These are phyloP conservation scores for Trypanosoma congolense DNA, from an alignment of 208 protist genomes.

Conservation along the genomic window DNA sequence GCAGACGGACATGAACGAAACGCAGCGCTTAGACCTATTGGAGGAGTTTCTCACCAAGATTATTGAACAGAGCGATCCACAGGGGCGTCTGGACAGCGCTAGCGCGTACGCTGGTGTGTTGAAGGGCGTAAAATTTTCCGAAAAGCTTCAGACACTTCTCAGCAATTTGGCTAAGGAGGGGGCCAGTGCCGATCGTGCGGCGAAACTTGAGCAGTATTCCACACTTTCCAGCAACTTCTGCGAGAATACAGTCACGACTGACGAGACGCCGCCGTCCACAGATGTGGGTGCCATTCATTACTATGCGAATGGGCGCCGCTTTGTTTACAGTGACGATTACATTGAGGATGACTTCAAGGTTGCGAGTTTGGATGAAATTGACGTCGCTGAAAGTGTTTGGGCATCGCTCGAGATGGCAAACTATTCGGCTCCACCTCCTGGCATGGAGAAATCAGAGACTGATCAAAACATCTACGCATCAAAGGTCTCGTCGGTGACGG, in stretches of 20 bases:
- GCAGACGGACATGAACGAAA: not conserved
- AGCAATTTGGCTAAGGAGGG: not conserved
- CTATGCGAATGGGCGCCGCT: slow-evolving; percentile 43
- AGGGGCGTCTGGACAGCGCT: slow-evolving; percentile 4
- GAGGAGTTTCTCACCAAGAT: slow-evolving; percentile 12
- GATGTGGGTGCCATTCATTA: slow-evolving; percentile 9
- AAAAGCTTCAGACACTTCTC: slow-evolving; percentile 10
- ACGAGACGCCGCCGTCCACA: not conserved
- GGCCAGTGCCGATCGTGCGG: not conserved
- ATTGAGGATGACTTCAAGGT: slow-evolving; percentile 29
- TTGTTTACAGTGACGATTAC: slow-evolving; percentile 36
- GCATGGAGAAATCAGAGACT: slow-evolving; percentile 21
- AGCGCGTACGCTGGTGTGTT: slow-evolving; percentile 9
- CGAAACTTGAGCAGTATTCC: not conserved
- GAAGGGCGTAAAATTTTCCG: slow-evolving; percentile 3
- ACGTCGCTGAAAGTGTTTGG: slow-evolving; percentile 21
- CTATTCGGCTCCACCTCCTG: slow-evolving; percentile 28
- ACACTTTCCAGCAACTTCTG: slow-evolving; percentile 13
- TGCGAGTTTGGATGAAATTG: slow-evolving; percentile 12
- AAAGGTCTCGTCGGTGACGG: slow-evolving; percentile 32
- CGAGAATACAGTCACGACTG: slow-evolving; percentile 2
- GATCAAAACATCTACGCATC: slow-evolving; percentile 36
- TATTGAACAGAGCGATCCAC: not conserved
- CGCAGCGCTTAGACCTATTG: slow-evolving; percentile 4
- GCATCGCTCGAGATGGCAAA: slow-evolving; percentile 26